These are phyloP conservation scores for Marchantia polymorpha DNA, from an alignment of 225 moss, liverwort and hornwort genomes.

Conservation along the genomic window DNA sequence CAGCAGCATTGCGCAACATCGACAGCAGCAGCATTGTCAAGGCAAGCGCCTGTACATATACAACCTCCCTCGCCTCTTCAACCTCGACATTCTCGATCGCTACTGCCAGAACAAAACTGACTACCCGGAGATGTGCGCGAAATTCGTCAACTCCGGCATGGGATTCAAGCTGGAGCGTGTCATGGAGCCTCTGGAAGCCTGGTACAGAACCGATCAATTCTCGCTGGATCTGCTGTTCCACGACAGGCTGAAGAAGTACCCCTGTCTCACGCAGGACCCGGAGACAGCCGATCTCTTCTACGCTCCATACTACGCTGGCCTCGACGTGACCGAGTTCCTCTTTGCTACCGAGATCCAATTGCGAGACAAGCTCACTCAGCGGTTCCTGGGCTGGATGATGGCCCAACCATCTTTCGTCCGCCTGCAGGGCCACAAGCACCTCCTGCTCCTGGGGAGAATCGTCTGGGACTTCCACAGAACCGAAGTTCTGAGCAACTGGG, in stretches of 20 bases:
- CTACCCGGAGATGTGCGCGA: constrained; percentile 51
- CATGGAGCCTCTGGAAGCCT: constrained; percentile 50
- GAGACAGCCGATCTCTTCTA: constrained; percentile 64
- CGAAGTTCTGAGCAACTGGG: constrained; percentile 42
- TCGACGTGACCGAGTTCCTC: constrained; percentile 51
- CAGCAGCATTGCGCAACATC: background rate
- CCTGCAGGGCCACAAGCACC: constrained; percentile 59
- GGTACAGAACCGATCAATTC: constrained; percentile 82
- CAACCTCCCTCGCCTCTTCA: constrained; percentile 57
- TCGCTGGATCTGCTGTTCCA: constrained; percentile 58
- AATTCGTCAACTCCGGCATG: constrained; percentile 52
- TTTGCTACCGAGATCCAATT: constrained; percentile 20
- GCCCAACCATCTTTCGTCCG: constrained; percentile 48
- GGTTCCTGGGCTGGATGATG: constrained; percentile 54
- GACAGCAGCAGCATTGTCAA: constrained; percentile 22
- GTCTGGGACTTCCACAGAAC: constrained; percentile 68
- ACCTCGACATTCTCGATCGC: constrained; percentile 35
- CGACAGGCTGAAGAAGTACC: constrained; percentile 53
- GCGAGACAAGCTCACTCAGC: constrained; percentile 45
- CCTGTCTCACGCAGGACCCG: constrained; percentile 56
- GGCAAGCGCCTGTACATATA: constrained; percentile 68
- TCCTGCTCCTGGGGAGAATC: constrained; percentile 66
- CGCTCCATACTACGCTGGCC: constrained; percentile 66
- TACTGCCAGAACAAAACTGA: constrained; percentile 42
- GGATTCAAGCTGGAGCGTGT: constrained; percentile 43